Evolutionary conservation across 164 flowering plant species (phyloP).

Genomic region (Protea cynaroides): DNA sequence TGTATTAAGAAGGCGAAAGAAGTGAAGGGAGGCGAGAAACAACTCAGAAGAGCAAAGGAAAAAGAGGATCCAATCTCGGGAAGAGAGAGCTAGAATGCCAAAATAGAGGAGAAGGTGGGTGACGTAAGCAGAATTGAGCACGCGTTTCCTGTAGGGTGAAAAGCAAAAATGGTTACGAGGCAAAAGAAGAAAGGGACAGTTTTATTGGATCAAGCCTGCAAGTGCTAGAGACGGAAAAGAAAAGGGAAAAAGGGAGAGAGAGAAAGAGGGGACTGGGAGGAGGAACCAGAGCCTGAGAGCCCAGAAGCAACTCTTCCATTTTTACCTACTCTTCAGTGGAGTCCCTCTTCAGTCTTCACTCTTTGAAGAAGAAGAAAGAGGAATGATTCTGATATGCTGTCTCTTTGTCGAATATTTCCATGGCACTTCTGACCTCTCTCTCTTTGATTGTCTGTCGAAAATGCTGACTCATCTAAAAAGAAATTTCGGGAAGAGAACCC

Average conservation of each 20-base stretch:
- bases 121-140: slow-evolving; percentile 12
- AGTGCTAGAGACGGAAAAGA: slow-evolving; percentile 1
- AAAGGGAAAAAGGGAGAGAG: not conserved
- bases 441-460: not conserved
- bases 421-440: slow-evolving; percentile 6
- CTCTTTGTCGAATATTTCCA: slow-evolving; percentile 10
- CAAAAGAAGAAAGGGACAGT: not conserved
- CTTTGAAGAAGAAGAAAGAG: not conserved
- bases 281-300: too few species aligned
- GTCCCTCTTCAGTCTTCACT: too few species aligned
- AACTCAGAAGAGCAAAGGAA: not conserved
- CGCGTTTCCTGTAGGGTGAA: slow-evolving; percentile 11
- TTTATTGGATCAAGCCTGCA: not conserved
- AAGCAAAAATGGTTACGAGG: not conserved
- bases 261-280: not conserved
- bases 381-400: slow-evolving; percentile 2
- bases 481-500: not conserved
- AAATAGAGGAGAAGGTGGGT: slow-evolving; percentile 2
- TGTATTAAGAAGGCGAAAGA: too few species aligned
- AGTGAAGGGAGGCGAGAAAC: not conserved
- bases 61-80: not conserved
- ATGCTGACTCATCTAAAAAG: not conserved
- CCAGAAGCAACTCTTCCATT: too few species aligned
- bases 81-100: not conserved
- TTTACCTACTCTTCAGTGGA: too few species aligned